Conservation (phyloP, 2,329 filamentous ascomycete species). For the Leptosphaerulina australis region DNA sequence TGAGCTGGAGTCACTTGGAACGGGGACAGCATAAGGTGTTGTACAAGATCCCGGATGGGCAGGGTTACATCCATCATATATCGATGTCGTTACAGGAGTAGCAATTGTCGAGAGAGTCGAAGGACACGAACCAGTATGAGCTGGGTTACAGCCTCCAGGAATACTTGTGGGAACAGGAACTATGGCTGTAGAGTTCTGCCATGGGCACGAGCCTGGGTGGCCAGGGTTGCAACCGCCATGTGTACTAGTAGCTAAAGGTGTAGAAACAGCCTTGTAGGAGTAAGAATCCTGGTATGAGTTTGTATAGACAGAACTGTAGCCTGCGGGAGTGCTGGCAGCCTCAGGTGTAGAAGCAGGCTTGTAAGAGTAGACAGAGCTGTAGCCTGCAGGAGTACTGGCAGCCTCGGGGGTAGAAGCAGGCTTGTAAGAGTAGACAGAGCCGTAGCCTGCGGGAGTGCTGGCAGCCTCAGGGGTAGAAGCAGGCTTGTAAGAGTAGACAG, state of each 20-base stretch:
- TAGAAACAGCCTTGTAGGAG: constrained; percentile 1
- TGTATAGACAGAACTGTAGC: no score
- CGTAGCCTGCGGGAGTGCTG: no score
- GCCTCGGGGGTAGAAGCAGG: neutral
- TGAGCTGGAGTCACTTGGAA: constrained; percentile 13
- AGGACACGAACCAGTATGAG: constrained; percentile 8
- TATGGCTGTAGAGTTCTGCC: neutral
- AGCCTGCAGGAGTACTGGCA: constrained; percentile 5
- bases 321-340: no score
- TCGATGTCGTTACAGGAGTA: constrained; percentile 1
- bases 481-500: constrained; percentile 10
- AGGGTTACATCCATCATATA: constrained; percentile 14
- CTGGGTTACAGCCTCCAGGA: constrained; percentile 12
- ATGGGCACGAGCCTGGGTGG: constrained; percentile 8
- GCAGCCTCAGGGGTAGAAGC: no score
- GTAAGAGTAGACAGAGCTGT: constrained; percentile 13
- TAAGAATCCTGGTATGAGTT: constrained; percentile 6
- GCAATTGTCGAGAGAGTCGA: constrained; percentile 8
- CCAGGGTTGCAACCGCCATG: constrained; percentile 14
- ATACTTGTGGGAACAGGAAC: neutral
- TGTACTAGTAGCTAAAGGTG: neutral
- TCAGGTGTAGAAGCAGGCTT: no score
- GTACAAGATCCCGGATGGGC: neutral
- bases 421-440: no score
- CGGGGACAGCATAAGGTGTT: neutral